Base-by-base conservation (phyloP, 805 yeast species). In the Candida golubevii region DNA sequence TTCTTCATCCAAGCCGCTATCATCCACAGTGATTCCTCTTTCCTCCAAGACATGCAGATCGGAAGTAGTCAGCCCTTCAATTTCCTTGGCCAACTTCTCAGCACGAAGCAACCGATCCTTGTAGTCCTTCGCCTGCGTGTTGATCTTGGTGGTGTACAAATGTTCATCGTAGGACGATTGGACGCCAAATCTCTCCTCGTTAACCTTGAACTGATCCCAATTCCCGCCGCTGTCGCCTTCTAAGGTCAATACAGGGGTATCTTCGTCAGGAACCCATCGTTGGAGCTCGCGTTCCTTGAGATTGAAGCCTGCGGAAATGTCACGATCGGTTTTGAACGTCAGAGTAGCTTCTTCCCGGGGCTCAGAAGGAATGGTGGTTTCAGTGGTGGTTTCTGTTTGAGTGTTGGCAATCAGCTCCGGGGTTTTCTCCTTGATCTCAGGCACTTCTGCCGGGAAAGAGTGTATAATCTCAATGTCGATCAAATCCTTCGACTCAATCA, bases 161-260 rank as follows among this genome's bases (percentile, higher is more conserved):
- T 82, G 81, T 65, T 91, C 98, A 61, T 90, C 91, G 62, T 77
- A 85, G 30, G 88, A 77, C 0, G 96, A 83, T 51, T 79, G 83
- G 39, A 93, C 83, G 33, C 97, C 97, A 63, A 93, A 93, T 65
- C 86, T 84, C 46, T 80, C 77, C 61, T 87, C 85, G 64, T 93
- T 93, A n/a, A 80, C 91, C 42, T 86, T 85, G 66, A 93, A 93
- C 69, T 93, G 99, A 66, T 93, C 97, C 98, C 98, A 93, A 8
- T 61, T 58, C 12, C 64, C 67, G 8, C 55, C 55, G 4, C 43
- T 33, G 8, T 48, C 35, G 29, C 46, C 41, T 12, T 73, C 78
- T 26, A 78, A 61, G 0, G 62, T 36, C 34, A 66, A 47, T 4
- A 50, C 51, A 11, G 61, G 57, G 11, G 69, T 74, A 15, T 47